These are phyloP conservation scores for Termitomyces sp. DNA, from an alignment of 768 basidiomycete species.

Conservation along the genomic window DNA sequence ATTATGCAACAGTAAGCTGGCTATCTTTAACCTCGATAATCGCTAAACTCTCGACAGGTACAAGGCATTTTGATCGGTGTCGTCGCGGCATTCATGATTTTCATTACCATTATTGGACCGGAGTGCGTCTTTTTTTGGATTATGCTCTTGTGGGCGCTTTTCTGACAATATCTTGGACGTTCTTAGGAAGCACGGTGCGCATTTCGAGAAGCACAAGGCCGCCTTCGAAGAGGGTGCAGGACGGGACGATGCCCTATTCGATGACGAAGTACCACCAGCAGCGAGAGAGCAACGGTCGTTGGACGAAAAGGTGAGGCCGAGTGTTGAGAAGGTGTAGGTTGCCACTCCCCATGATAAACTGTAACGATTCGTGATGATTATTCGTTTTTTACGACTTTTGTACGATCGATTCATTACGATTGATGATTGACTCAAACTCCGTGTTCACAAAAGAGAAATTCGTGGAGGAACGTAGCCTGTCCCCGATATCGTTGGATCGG, in stretches of 20 bases:
- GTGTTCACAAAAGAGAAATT: too few species aligned
- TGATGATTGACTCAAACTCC: too few species aligned
- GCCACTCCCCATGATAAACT: background rate
- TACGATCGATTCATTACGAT: background rate
- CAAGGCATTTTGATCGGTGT: slow-evolving; percentile 87
- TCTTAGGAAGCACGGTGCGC: slow-evolving; percentile 62
- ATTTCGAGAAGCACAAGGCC: slow-evolving; percentile 80
- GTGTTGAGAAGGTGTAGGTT: slow-evolving; percentile 1
- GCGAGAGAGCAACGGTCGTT: background rate
- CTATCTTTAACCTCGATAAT: background rate
- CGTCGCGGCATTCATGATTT: slow-evolving; percentile 71
- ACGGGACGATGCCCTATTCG: slow-evolving; percentile 36
- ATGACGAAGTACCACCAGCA: slow-evolving; percentile 14
- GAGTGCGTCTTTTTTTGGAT: slow-evolving; percentile 40
- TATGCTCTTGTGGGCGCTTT: background rate
- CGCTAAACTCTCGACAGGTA: slow-evolving; percentile 34
- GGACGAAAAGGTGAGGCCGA: slow-evolving; percentile 6
- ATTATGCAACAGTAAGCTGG: slow-evolving; percentile 53
- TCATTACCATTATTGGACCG: slow-evolving; percentile 76
- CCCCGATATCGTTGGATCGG: too few species aligned
- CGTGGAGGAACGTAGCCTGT: too few species aligned
- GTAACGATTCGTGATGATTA: background rate
- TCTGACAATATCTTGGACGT: background rate
- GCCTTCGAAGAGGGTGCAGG: slow-evolving; percentile 77
- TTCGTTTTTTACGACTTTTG: background rate